phyloP scores from a whole-genome alignment of 2,329 filamentous ascomycete genomes.

The Tolypocladium paradoxum region DNA sequence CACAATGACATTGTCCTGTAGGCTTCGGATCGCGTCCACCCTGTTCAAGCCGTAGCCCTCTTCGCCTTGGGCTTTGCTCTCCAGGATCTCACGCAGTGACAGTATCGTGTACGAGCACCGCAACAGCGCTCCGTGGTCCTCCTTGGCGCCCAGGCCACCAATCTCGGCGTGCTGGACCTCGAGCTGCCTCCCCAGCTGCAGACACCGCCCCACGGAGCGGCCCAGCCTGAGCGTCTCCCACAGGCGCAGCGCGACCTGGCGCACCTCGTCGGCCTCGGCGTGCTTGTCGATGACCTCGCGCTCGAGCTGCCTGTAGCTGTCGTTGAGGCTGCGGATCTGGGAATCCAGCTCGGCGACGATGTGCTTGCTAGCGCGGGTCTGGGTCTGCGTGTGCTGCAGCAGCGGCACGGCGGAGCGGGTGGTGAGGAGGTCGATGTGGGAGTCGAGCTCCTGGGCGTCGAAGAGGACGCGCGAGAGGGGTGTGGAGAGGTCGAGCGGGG shows the following conservation, averaged over 20 bases:
- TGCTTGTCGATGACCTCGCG: constrained; percentile 79
- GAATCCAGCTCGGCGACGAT: constrained; percentile 69
- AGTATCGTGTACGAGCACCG: constrained; percentile 72
- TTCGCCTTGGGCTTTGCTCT: constrained; percentile 54
- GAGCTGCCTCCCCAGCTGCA: constrained; percentile 75
- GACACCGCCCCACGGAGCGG: constrained; percentile 63
- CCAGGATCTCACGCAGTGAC: constrained; percentile 61
- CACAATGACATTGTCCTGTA: constrained; percentile 58
- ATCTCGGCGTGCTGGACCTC: constrained; percentile 72
- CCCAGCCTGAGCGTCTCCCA: constrained; percentile 72
- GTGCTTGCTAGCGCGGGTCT: constrained; percentile 59
- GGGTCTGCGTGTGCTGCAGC: constrained; percentile 63
- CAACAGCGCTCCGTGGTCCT: constrained; percentile 72
- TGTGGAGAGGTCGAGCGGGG: constrained; percentile 84
- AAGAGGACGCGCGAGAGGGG: constrained; percentile 89
- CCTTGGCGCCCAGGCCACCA: constrained; percentile 35
- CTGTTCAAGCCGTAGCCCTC: constrained; percentile 68
- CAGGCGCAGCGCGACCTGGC: constrained; percentile 63
- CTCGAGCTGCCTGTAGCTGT: constrained; percentile 77
- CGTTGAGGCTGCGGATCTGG: constrained; percentile 69
- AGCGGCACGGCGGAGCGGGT: constrained; percentile 75
- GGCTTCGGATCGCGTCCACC: constrained; percentile 59
- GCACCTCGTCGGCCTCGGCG: constrained; percentile 74
- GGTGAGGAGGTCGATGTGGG: constrained; percentile 83
- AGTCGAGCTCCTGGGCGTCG: constrained; percentile 93